Evolutionary conservation across 2,329 filamentous ascomycete species (phyloP).

Genomic region (Cercospora citrullina): DNA sequence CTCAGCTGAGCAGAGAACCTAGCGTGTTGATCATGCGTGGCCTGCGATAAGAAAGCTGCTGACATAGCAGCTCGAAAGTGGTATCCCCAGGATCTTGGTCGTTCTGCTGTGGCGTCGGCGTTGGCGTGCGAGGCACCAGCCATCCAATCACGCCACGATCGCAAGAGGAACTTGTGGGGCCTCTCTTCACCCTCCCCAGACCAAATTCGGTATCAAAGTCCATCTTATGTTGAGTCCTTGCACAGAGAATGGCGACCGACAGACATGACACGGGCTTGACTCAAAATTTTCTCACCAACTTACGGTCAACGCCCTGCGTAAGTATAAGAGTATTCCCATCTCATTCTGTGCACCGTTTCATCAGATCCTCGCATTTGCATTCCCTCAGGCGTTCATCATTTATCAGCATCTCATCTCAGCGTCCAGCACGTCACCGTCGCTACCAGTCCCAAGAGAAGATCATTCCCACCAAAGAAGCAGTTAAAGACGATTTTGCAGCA

Average conservation of each 20-base stretch:
- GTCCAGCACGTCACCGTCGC: neutral
- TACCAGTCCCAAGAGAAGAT: neutral
- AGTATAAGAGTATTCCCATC: slow-evolving; percentile 9
- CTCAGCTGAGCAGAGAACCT: slow-evolving; percentile 1
- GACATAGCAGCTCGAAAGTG: slow-evolving; percentile 1
- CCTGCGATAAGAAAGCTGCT: slow-evolving; percentile 5
- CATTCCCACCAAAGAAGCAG: neutral
- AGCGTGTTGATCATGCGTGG: slow-evolving; percentile 4
- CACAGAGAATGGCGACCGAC: slow-evolving; percentile 7
- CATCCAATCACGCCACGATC: slow-evolving; percentile 13
- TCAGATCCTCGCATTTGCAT: slow-evolving; percentile 1
- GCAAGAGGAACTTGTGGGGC: slow-evolving; percentile 6
- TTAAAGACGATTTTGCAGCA: neutral
- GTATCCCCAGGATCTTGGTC: slow-evolving; percentile 9
- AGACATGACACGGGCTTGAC: neutral
- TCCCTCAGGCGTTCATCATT: slow-evolving; percentile 5
- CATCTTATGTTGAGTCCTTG: slow-evolving; percentile 6
- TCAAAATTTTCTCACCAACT: neutral
- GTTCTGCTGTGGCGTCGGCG: neutral
- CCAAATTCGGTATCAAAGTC: slow-evolving; percentile 13
- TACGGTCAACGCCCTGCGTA: neutral
- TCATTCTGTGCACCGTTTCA: neutral
- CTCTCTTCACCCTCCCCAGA: slow-evolving; percentile 3
- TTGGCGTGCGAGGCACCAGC: neutral
- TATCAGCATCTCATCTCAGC: slow-evolving; percentile 2